Conservation (phyloP, 2,329 filamentous ascomycete species). For the Exophiala lecanii-corni region DNA sequence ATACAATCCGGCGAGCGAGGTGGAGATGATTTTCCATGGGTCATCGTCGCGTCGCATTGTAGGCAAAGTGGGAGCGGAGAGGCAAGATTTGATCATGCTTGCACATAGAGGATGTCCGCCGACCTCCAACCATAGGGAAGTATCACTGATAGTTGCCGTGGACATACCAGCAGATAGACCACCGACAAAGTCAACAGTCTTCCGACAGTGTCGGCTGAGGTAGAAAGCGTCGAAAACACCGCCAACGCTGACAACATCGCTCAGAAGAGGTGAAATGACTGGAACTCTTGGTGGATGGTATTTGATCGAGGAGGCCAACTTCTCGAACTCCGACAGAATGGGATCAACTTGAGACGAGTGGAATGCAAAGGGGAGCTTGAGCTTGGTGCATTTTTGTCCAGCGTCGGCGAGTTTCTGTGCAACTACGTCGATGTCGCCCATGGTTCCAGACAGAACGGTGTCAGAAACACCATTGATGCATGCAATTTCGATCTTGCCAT, state of each 20-base stretch:
- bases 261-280: conserved; percentile 44
- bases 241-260: conserved; percentile 37
- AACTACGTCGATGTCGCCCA: conserved; percentile 35
- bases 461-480: conserved; percentile 43
- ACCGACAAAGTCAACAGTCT: conserved; percentile 44
- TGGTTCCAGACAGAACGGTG: conserved; percentile 40
- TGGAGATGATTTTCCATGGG: conserved; percentile 39
- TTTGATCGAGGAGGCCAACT: conserved; percentile 33
- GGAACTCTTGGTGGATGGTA: conserved; percentile 40
- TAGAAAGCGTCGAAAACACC: conserved; percentile 38
- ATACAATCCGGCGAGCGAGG: conserved; percentile 35
- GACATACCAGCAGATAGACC: conserved; percentile 38
- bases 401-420: conserved; percentile 33
- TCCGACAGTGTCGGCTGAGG: conserved; percentile 38
- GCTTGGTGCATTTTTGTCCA: conserved; percentile 38
- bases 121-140: conserved; percentile 41
- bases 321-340: conserved; percentile 40
- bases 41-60: conserved; percentile 42
- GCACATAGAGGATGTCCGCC: conserved; percentile 47
- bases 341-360: conserved; percentile 45
- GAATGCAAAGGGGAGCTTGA: conserved; percentile 44
- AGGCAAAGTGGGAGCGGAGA: conserved; percentile 32
- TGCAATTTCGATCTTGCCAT: conserved; percentile 31
- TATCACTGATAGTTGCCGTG: conserved; percentile 30
- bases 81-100: conserved; percentile 40